Base-by-base conservation (phyloP, 768 basidiomycete genomes). In the Suillus spraguei region DNA sequence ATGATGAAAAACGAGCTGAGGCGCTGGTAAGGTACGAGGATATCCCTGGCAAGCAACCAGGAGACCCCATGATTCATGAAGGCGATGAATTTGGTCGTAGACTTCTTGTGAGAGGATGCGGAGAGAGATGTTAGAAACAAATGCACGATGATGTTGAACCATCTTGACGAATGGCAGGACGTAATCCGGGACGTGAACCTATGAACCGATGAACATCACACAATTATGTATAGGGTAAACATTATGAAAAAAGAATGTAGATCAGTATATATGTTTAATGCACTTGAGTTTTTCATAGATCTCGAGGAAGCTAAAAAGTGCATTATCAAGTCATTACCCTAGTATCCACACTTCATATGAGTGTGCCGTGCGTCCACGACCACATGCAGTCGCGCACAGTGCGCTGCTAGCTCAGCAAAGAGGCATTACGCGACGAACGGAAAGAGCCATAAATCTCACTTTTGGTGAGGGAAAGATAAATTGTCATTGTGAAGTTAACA, bases 31-130 rank as follows among this genome's bases (percentile, higher is more conserved):
- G 72, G 11, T 84, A 80, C 61, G 65, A 59, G 9, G 65, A 73
- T 2, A 66, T 83, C 2, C 70, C 80, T 6, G 82, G 83, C 5
- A 78, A 74, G 20, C 82, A 85, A 67, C 77, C 73, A 24, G 86
- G 87, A 0, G 86, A 89, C 69, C 87, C 87, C n/a, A n/a, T n/a
- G n/a, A n/a, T n/a, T n/a, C 0, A 70, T 73, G 54, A 87, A 86
- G 69, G 88, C 84, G 0, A 85, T 86, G 79, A 78, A 83, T 54
- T 68, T 77, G n/a, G 69, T 80, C 56, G 79, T 79, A 41, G 79
- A 81, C 58, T 75, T 83, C 32, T 74, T 86, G 28, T 85, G 85
- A 38, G 75, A 81, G 55, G 86, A 87, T 64, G 85, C 83, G 28
- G 85, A 84, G 54, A 67, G 65, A 41, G 84, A 85, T 67, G 76